Conservation (phyloP, 176 grass and related monocot genomes). For the Carex cristatella region DNA sequence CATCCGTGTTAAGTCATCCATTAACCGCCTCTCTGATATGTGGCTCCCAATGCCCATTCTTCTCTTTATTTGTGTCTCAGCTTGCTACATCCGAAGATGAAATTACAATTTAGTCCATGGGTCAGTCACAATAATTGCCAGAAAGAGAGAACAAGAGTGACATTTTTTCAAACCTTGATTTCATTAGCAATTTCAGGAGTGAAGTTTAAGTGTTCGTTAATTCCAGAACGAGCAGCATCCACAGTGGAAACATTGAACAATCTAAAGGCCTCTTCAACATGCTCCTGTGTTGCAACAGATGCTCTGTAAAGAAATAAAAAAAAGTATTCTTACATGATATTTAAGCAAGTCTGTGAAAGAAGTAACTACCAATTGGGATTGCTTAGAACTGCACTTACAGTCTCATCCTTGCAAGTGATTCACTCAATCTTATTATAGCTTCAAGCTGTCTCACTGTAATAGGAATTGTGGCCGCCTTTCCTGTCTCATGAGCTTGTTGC, state of each 20-base stretch:
- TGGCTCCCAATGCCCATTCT: conserved; percentile 96
- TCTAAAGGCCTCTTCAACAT: conserved; percentile 93
- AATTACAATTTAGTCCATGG: neutral
- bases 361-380: neutral
- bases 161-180: conserved; percentile 53
- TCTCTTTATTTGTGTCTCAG: conserved; percentile 87
- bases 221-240: conserved; percentile 89
- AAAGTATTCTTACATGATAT: neutral
- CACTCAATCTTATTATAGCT: conserved; percentile 91
- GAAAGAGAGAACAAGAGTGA: neutral
- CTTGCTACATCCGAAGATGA: conserved; percentile 52
- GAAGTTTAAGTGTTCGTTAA: conserved; percentile 92
- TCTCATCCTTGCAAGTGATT: conserved; percentile 98
- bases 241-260: conserved; percentile 86
- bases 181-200: conserved; percentile 93
- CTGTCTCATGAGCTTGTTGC: conserved; percentile 84
- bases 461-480: conserved; percentile 71
- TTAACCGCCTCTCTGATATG: conserved; percentile 75
- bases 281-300: conserved; percentile 82
- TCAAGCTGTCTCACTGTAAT: conserved; percentile 98
- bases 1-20: conserved; percentile 71
- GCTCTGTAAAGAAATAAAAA: conserved; percentile 39
- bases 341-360: neutral
- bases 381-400: conserved; percentile 44
- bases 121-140: neutral